Conservation (phyloP, 495 filamentous ascomycete species). For the Rostrohypoxylon terebratum region DNA sequence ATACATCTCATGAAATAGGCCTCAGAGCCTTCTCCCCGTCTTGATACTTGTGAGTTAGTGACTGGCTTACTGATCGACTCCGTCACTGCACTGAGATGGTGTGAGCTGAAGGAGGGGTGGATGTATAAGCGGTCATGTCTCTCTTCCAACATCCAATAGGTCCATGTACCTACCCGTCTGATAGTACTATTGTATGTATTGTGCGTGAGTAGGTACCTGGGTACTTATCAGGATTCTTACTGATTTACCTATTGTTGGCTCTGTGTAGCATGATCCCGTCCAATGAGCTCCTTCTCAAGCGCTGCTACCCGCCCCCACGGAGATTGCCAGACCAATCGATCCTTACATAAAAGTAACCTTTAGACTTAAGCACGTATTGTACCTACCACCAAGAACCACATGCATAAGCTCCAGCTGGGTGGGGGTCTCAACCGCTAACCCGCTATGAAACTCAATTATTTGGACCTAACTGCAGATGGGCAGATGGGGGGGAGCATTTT, state of each 20-base stretch:
- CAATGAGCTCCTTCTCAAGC: neutral
- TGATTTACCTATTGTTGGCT: constrained; percentile 4
- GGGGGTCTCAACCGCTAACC: neutral
- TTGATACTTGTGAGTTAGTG: neutral
- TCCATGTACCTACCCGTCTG: neutral
- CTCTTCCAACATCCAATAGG: neutral
- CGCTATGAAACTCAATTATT: constrained; percentile 10
- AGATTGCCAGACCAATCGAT: neutral
- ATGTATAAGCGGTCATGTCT: neutral
- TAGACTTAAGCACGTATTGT: too few relatives aligned
- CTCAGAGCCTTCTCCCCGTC: neutral
- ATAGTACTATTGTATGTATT: constrained; percentile 4
- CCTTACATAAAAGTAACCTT: neutral
- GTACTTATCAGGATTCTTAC: neutral
- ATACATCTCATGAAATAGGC: neutral
- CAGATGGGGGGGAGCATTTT: neutral
- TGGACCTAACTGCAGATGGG: constrained; percentile 6
- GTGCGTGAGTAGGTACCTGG: constrained; percentile 6
- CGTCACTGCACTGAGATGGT: neutral
- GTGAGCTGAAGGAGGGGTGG: neutral
- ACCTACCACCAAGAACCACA: neutral
- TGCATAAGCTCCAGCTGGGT: constrained; percentile 10
- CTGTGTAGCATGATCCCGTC: neutral
- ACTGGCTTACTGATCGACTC: neutral
- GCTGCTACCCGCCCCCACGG: constrained; percentile 10